Evolutionary conservation across 1,139 yeast species (phyloP).

Genomic region (Geotrichum macrosporum): DNA sequence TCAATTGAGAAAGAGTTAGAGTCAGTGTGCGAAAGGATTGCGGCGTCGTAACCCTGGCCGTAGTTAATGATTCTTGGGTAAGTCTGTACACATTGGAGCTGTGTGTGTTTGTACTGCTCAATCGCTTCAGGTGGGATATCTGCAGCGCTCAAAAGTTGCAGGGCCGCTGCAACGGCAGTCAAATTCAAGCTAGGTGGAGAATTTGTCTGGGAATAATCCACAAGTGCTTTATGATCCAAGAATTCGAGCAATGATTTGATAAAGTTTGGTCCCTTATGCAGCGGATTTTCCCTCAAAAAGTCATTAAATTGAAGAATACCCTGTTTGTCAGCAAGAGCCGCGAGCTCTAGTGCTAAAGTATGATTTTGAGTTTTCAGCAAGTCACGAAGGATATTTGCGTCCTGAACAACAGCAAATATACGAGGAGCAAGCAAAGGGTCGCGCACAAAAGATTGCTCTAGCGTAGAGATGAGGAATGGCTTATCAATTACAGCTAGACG

Average conservation of each 20-base stretch:
- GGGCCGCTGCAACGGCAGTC: conserved; percentile 37
- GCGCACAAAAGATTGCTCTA: conserved; percentile 26
- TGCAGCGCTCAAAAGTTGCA: conserved; percentile 33
- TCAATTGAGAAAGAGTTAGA: conserved; percentile 56
- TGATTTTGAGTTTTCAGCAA: conserved; percentile 31
- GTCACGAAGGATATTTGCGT: conserved; percentile 30
- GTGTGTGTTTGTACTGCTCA: conserved; percentile 66
- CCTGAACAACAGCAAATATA: conserved; percentile 29
- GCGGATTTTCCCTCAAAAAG: conserved; percentile 30
- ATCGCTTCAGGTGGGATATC: conserved; percentile 46
- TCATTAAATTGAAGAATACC: conserved; percentile 31
- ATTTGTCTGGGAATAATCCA: conserved; percentile 34
- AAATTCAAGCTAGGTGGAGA: conserved; percentile 34
- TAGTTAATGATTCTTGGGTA: conserved; percentile 89
- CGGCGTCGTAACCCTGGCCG: conserved; percentile 88
- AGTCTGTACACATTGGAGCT: conserved; percentile 75
- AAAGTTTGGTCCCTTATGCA: conserved; percentile 30
- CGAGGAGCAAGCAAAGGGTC: conserved; percentile 29
- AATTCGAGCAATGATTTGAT: conserved; percentile 36
- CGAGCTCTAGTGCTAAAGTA: conserved; percentile 36
- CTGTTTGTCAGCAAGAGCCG: conserved; percentile 35
- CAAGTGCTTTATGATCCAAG: conserved; percentile 36
- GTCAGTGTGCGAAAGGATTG: conserved; percentile 64
- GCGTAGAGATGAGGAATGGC: conserved; percentile 25
- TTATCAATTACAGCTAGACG: conserved; percentile 28